These are phyloP conservation scores for Trichoderma parareesei DNA, from an alignment of 495 filamentous ascomycete genomes.

Conservation along the genomic window DNA sequence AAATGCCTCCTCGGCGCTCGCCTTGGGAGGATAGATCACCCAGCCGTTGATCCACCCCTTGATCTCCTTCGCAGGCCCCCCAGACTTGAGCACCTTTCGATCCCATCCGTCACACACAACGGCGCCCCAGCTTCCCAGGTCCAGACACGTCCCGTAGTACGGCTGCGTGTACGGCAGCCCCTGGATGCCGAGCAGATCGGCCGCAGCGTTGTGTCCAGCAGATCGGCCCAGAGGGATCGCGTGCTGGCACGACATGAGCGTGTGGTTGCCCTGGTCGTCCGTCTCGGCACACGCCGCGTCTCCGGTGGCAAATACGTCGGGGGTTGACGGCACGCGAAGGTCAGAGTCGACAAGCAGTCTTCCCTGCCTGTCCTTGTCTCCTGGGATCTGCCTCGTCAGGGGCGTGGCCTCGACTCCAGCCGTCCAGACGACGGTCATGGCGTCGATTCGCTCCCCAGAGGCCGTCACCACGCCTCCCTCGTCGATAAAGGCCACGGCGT, in stretches of 20 bases:
- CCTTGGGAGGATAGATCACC: constrained; percentile 21
- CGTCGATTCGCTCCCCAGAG: constrained; percentile 19
- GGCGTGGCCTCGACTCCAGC: constrained; percentile 19
- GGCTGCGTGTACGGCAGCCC: constrained; percentile 23
- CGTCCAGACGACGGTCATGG: constrained; percentile 19
- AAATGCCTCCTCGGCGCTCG: not conserved
- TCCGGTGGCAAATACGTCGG: constrained; percentile 19
- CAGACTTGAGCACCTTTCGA: constrained; percentile 12
- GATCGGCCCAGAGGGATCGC: constrained; percentile 24
- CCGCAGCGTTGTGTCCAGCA: constrained; percentile 20
- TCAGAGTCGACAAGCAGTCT: constrained; percentile 14
- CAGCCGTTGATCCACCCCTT: constrained; percentile 20
- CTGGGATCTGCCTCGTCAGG: constrained; percentile 17
- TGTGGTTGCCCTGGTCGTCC: constrained; percentile 12
- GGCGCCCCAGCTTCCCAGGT: constrained; percentile 20
- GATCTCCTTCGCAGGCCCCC: constrained; percentile 18
- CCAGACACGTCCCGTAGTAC: constrained; percentile 20
- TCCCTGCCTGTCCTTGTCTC: constrained; percentile 14
- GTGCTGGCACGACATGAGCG: constrained; percentile 28
- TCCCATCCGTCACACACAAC: constrained; percentile 21
- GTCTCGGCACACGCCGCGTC: constrained; percentile 20
- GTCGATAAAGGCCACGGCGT: constrained; percentile 8
- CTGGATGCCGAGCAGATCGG: not conserved
- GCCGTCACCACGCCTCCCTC: constrained; percentile 15
- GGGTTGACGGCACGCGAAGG: constrained; percentile 15